phyloP scores from a whole-genome alignment of 1,284 basidiomycete genomes.

The Tylopilus sp. region DNA sequence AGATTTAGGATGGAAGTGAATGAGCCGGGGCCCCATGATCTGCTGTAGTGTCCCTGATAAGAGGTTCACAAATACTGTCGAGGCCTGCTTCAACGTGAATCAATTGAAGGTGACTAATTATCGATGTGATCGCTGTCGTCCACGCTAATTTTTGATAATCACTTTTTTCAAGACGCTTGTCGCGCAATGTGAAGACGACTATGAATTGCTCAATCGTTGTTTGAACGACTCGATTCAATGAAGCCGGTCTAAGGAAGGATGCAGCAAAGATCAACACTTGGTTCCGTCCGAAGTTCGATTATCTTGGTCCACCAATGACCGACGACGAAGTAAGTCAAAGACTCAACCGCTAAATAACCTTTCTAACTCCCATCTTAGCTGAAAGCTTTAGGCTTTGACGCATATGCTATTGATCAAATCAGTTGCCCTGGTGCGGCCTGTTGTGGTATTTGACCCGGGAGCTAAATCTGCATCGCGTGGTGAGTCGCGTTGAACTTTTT shows the following conservation, averaged over 20 bases:
- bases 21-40: conserved; percentile 78
- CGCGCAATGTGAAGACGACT: conserved; percentile 88
- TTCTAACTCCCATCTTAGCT: conserved; percentile 59
- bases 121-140: background rate
- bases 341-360: background rate
- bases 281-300: conserved; percentile 61
- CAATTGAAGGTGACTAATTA: conserved; percentile 70
- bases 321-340: conserved; percentile 62
- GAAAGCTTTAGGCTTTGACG: conserved; percentile 75
- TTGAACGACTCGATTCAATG: conserved; percentile 67
- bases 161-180: conserved; percentile 78
- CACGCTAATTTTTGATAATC: background rate
- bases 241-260: conserved; percentile 62
- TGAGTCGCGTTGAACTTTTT: conserved; percentile 47
- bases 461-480: conserved; percentile 76
- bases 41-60: conserved; percentile 79
- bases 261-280: conserved; percentile 71
- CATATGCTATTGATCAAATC: conserved; percentile 85
- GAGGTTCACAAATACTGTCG: conserved; percentile 76
- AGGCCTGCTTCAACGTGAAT: conserved; percentile 72
- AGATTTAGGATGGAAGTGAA: conserved; percentile 86
- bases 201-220: conserved; percentile 72
- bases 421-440: conserved; percentile 72
- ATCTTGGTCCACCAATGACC: conserved; percentile 63
- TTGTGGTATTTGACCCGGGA: conserved; percentile 71